phyloP scores from a whole-genome alignment of 2,329 filamentous ascomycete genomes.

The Alternaria ventricosa region DNA sequence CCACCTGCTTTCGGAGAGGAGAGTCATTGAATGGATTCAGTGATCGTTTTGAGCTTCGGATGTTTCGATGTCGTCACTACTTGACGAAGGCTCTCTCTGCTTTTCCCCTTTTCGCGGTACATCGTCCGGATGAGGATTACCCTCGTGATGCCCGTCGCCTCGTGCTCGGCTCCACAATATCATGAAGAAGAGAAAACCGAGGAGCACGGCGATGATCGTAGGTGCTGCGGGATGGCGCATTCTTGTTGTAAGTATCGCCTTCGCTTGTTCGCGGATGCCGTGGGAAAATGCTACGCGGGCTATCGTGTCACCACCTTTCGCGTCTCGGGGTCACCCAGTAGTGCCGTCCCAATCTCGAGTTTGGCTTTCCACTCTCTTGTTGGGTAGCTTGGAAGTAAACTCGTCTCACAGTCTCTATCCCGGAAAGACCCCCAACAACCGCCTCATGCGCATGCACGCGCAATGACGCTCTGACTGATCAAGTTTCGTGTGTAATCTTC shows the following conservation, averaged over 20 bases:
- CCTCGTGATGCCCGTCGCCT: slow-evolving; percentile 43
- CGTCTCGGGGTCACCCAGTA: neutral
- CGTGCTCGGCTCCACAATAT: slow-evolving; percentile 33
- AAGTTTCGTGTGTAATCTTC: too few relatives aligned
- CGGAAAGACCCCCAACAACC: neutral
- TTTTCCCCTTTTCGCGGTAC: slow-evolving; percentile 31
- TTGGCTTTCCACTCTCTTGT: neutral
- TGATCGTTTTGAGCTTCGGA: neutral
- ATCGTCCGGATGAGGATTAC: slow-evolving; percentile 45
- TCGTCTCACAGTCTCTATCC: neutral
- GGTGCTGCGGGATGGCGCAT: slow-evolving; percentile 48
- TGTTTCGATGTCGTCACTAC: neutral
- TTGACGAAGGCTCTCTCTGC: neutral
- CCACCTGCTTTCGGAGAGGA: too few relatives aligned
- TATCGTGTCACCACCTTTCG: neutral
- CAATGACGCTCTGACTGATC: neutral
- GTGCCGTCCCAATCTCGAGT: neutral
- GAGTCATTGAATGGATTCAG: neutral
- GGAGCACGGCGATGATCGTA: slow-evolving; percentile 39
- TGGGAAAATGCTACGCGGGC: neutral
- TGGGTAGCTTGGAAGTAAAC: neutral
- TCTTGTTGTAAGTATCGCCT: neutral
- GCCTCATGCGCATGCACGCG: neutral
- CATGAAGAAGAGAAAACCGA: slow-evolving; percentile 39
- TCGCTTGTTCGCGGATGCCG: neutral